These are phyloP conservation scores for Mrakia blollopis DNA, from an alignment of 768 basidiomycete genomes.

Conservation along the genomic window DNA sequence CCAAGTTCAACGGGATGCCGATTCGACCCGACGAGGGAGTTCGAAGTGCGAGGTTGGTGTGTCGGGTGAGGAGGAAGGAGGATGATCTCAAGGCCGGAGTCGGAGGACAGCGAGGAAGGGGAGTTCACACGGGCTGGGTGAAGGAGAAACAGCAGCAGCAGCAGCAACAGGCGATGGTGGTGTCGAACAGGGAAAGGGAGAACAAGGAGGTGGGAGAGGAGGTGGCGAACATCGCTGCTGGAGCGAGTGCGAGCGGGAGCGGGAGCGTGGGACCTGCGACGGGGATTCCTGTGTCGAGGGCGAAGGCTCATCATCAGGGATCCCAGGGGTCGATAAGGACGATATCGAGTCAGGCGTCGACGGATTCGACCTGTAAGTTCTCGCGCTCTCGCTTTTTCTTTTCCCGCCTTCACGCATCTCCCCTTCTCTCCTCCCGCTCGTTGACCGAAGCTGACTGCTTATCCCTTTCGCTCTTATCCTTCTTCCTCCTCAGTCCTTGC, in stretches of 20 bases:
- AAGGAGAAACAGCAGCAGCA: constrained; percentile 53
- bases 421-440: neutral
- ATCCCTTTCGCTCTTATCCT: too few relatives aligned
- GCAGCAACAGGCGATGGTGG: constrained; percentile 38
- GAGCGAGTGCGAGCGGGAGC: neutral
- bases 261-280: constrained; percentile 20
- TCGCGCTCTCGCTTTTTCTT: too few relatives aligned
- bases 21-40: constrained; percentile 62
- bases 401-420: neutral
- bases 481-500: constrained; percentile 49
- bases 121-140: constrained; percentile 79
- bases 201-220: constrained; percentile 32
- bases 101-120: constrained; percentile 79
- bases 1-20: constrained; percentile 63
- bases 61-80: constrained; percentile 69
- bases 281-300: constrained; percentile 7
- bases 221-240: constrained; percentile 29
- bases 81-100: constrained; percentile 88
- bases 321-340: constrained; percentile 53
- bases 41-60: constrained; percentile 72
- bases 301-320: constrained; percentile 14
- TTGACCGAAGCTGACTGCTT: neutral
- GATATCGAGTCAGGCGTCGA: constrained; percentile 61
- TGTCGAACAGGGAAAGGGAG: neutral
- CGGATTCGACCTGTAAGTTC: constrained; percentile 61